Conservation (phyloP, 257 asterid species). For the Solanum virginianum region DNA sequence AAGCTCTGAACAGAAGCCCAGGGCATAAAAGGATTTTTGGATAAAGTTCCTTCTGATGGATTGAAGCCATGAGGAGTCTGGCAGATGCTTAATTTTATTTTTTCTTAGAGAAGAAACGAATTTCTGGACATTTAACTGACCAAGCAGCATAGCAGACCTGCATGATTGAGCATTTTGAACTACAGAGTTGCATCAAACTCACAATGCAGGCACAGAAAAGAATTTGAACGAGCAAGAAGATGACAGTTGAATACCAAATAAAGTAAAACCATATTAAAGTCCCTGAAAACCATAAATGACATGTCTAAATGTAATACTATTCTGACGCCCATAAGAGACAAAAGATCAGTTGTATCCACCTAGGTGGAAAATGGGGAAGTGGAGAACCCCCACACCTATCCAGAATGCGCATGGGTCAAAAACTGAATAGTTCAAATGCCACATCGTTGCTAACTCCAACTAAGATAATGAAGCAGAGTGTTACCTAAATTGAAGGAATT, state of each 20-base stretch:
- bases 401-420: neutral
- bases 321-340: neutral
- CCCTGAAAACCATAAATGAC: neutral
- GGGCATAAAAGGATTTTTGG: slow-evolving; percentile 44
- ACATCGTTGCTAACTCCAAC: neutral
- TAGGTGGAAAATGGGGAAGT: neutral
- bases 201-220: neutral
- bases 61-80: slow-evolving; percentile 28
- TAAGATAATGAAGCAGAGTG: neutral
- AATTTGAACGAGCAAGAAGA: neutral
- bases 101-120: slow-evolving; percentile 29
- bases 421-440: neutral
- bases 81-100: slow-evolving; percentile 11
- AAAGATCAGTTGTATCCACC: neutral
- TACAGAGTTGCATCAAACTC: neutral
- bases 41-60: slow-evolving; percentile 30
- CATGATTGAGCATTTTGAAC: slow-evolving; percentile 2
- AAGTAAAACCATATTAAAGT: neutral
- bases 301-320: neutral
- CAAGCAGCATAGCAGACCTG: slow-evolving; percentile 58
- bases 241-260: neutral
- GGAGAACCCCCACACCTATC: neutral
- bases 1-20: slow-evolving; percentile 57
- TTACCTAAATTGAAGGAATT: neutral
- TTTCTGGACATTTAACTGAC: slow-evolving; percentile 62